These are phyloP conservation scores for Decorospora gaudefroyi DNA, from an alignment of 2,329 filamentous ascomycete species.

Conservation along the genomic window DNA sequence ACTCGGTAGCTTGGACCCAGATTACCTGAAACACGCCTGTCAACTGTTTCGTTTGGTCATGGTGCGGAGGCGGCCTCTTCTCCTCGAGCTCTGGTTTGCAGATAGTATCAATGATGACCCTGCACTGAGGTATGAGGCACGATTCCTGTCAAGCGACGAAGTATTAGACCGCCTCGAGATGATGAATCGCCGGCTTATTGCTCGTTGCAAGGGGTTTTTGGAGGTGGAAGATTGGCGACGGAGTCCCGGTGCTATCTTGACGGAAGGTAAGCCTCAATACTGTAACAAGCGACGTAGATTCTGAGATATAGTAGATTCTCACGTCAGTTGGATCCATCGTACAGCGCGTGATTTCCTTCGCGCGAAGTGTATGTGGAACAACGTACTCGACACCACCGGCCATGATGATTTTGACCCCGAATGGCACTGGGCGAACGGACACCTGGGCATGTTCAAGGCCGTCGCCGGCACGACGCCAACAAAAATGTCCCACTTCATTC, in stretches of 20 bases:
- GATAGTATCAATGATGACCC: neutral
- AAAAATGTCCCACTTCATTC: neutral
- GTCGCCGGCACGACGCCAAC: neutral
- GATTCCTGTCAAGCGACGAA: neutral
- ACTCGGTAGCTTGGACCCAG: constrained; percentile 5
- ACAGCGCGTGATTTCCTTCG: constrained; percentile 21
- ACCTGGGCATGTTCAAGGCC: constrained; percentile 1
- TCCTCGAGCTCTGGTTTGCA: constrained; percentile 7
- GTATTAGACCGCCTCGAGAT: too few relatives aligned
- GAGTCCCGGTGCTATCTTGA: too few relatives aligned
- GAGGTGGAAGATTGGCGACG: too few relatives aligned
- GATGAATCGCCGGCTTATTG: too few relatives aligned
- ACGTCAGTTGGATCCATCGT: constrained; percentile 17
- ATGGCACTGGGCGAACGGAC: constrained; percentile 6
- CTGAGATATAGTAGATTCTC: neutral
- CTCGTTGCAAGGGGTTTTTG: too few relatives aligned
- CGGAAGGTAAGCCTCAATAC: neutral
- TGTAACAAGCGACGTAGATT: neutral
- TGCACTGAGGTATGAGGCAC: neutral
- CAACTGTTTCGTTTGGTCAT: constrained; percentile 14
- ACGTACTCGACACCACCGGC: neutral
- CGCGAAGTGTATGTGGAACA: neutral
- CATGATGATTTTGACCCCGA: constrained; percentile 3
- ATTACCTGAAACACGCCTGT: constrained; percentile 15
- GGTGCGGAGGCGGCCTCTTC: neutral